Percentiles rank a stretch among this genome's conserved stretches.
phyloP scores from a whole-genome alignment of 2,329 filamentous ascomycete species.

The Aspergillus awamori region DNA sequence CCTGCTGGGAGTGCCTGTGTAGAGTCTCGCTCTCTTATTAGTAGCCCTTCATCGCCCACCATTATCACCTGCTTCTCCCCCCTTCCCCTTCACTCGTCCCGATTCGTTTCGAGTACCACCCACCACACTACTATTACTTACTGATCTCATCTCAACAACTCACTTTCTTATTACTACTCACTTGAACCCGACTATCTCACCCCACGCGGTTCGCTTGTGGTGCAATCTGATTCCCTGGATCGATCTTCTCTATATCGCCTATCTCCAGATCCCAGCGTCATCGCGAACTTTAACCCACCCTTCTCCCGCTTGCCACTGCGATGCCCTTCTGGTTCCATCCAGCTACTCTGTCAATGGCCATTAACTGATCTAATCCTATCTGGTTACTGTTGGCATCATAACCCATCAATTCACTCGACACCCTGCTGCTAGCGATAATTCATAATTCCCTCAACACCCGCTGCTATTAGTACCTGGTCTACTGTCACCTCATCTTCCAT shows the following conservation, averaged over 20 bases:
- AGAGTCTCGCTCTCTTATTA: constrained; percentile 8
- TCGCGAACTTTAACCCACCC: constrained; percentile 17
- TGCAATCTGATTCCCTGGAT: constrained; percentile 6
- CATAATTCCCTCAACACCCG: constrained; percentile 10
- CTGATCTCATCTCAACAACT: too few species aligned
- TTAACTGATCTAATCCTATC: constrained; percentile 7
- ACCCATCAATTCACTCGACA: constrained; percentile 1
- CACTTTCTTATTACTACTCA: neutral
- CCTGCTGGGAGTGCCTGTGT: neutral
- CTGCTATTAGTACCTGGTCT: neutral
- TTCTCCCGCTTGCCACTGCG: constrained; percentile 21
- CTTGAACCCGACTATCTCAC: neutral
- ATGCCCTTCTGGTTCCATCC: constrained; percentile 18
- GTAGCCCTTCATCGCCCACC: constrained; percentile 4
- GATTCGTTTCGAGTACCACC: constrained; percentile 10
- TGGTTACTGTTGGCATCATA: constrained; percentile 10
- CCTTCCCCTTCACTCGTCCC: neutral
- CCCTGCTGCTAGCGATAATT: neutral
- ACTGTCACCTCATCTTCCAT: neutral
- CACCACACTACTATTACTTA: too few species aligned
- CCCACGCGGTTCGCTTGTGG: neutral
- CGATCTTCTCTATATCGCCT: neutral
- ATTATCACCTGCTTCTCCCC: neutral
- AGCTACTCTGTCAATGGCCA: constrained; percentile 5
- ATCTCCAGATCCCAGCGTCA: constrained; percentile 15